A percentile compares a stretch with the other conserved stretches of the same genome.
Evolutionary conservation across 2,329 filamentous ascomycete species (phyloP).

Genomic region (Curvularia eragrostidis): DNA sequence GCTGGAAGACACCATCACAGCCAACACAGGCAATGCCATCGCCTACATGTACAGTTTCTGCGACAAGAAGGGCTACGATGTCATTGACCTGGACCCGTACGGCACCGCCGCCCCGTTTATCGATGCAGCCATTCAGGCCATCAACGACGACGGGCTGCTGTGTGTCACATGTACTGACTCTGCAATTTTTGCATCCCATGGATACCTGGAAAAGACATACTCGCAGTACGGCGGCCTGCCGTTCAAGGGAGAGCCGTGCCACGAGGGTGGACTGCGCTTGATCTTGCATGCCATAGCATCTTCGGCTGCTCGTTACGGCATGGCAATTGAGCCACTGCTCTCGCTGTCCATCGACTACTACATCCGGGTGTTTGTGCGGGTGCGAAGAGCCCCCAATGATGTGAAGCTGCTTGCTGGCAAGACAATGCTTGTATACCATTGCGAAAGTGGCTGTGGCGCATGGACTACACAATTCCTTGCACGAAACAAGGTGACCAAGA

Average conservation of each 20-base stretch:
- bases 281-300: conserved; percentile 83
- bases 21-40: conserved; percentile 82
- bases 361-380: conserved; percentile 82
- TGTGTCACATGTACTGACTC: conserved; percentile 98
- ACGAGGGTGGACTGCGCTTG: conserved; percentile 87
- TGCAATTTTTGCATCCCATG: conserved; percentile 90
- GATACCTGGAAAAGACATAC: conserved; percentile 93
- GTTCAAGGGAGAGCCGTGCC: conserved; percentile 81
- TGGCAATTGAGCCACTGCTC: conserved; percentile 87
- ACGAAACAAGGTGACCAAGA: conserved; percentile 68
- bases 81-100: conserved; percentile 96
- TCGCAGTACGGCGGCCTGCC: conserved; percentile 92
- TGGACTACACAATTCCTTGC: conserved; percentile 85
- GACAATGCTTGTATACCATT: conserved; percentile 92
- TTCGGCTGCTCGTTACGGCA: conserved; percentile 81
- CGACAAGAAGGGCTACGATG: conserved; percentile 73
- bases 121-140: conserved; percentile 85
- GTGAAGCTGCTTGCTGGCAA: conserved; percentile 92
- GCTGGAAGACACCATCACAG: conserved; percentile 71
- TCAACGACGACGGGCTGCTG: conserved; percentile 86
- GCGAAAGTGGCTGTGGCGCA: conserved; percentile 87
- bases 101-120: conserved; percentile 92
- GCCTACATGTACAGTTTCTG: conserved; percentile 86
- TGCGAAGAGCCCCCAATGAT: conserved; percentile 78
- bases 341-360: conserved; percentile 98